Percentiles rank a stretch among this genome's conserved stretches.
phyloP scores from a whole-genome alignment of 768 basidiomycete species.

The Paxillus ammoniavirescens region DNA sequence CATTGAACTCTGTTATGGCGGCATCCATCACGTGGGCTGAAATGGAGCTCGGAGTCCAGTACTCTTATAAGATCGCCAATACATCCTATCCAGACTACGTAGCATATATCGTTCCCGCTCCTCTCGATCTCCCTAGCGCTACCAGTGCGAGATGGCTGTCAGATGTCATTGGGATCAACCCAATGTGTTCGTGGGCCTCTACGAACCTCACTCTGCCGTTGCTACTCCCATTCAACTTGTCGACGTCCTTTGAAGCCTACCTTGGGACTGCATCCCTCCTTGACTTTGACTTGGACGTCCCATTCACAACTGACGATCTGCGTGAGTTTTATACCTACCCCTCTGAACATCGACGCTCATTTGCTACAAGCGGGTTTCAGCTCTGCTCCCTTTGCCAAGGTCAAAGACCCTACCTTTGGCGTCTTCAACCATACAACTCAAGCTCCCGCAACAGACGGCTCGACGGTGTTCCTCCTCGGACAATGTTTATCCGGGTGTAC shows the following conservation, averaged over 20 bases:
- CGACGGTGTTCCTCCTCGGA: slow-evolving; percentile 20
- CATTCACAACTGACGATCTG: neutral
- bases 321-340: slow-evolving; percentile 6
- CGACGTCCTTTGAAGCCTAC: neutral
- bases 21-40: slow-evolving; percentile 26
- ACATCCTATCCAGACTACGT: slow-evolving; percentile 14
- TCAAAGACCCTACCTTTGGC: slow-evolving; percentile 4
- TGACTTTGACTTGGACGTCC: slow-evolving; percentile 19
- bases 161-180: slow-evolving; percentile 28
- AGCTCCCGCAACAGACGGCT: slow-evolving; percentile 16
- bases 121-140: slow-evolving; percentile 13
- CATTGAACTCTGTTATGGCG: slow-evolving; percentile 10
- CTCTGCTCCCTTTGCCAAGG: neutral
- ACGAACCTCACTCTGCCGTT: slow-evolving; percentile 24
- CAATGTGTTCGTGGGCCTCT: slow-evolving; percentile 25
- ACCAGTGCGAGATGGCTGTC: slow-evolving; percentile 27
- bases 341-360: neutral
- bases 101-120: slow-evolving; percentile 20
- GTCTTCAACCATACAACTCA: slow-evolving; percentile 25
- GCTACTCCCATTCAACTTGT: slow-evolving; percentile 10
- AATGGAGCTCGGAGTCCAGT: slow-evolving; percentile 23
- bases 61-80: slow-evolving; percentile 17
- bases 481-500: slow-evolving; percentile 22
- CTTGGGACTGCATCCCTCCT: slow-evolving; percentile 14
- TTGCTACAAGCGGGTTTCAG: neutral